phyloP scores from a whole-genome alignment of 192 early-diverging fungal genomes.

The Entomortierella parvispora region DNA sequence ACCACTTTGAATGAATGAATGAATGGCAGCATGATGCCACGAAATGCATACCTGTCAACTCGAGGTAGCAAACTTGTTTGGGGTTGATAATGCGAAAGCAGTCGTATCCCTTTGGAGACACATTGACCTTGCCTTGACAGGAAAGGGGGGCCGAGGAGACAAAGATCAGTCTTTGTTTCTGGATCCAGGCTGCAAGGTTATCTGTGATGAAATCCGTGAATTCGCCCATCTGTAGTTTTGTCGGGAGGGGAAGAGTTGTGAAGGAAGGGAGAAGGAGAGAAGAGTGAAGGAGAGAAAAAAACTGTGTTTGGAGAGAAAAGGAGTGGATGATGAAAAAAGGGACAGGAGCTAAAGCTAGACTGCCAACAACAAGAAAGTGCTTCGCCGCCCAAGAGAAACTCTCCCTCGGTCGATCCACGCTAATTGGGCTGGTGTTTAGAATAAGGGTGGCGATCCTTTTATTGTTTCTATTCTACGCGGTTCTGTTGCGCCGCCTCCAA shows the following conservation, averaged over 20 bases:
- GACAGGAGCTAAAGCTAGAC: no score
- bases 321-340: not conserved
- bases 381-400: no score
- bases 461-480: not conserved
- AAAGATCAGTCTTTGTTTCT: slow-evolving; percentile 65
- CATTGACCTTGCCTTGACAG: slow-evolving; percentile 59
- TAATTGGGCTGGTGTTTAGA: no score
- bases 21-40: not conserved
- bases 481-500: slow-evolving; percentile 5
- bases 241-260: not conserved
- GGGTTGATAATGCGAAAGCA: slow-evolving; percentile 54
- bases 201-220: slow-evolving; percentile 54
- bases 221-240: slow-evolving; percentile 54
- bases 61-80: slow-evolving; percentile 46
- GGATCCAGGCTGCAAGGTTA: slow-evolving; percentile 58
- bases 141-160: slow-evolving; percentile 61
- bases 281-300: not conserved
- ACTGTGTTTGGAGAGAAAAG: not conserved
- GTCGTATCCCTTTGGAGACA: slow-evolving; percentile 68
- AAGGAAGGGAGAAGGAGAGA: not conserved
- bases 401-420: no score
- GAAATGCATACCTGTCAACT: slow-evolving; percentile 33
- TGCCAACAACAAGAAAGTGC: no score
- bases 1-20: not conserved
- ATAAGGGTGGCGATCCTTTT: no score